Evolutionary conservation across 345 rosid species (phyloP), one percentile per base, ranked within the genome.

Genomic region (Boechera divaricarpa): DNA sequence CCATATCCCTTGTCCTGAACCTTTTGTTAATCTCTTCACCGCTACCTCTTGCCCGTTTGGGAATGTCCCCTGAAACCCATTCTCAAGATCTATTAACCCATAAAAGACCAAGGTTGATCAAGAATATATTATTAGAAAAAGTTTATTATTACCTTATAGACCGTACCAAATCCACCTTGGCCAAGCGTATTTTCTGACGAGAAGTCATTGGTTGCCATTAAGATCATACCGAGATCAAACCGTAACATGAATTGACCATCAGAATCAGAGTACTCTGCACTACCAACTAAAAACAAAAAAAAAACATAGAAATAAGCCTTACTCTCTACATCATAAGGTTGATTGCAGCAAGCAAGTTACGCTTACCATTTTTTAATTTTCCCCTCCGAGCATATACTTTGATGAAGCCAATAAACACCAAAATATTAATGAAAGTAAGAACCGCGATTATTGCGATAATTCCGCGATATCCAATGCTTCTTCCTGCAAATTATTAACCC

Each of bases 141-240:
- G 26, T 15, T 42, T 41, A 31, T 39, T 33, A 42, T 7, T 75
- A 75, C 88, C 86, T 80, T 85, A 69, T 82, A 76, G 10, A 85
- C 86, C 0, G 53, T 60, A n/a, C 86, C 84, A 56, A 80, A 85
- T 39, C 88, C 86, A 38, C 88, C 88, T 65, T 71, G 32, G 10
- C 87, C 85, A 24, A 84, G 77, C 65, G 18, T 73, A 55, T 82
- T 84, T 11, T 38, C 56, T 15, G 51, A 8, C 3, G 83, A 80
- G 44, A 82, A 84, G 15, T 71, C 72, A 70, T 70, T 2, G 4
- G 73, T 60, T 54, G 79, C 76, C 51, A 36, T 4, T 35, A 18
- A 13, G n/a, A 69, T 41, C 51, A 56, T 69, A 6, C 26, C 63
- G 39, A 69, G 53, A 69, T 29, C n/a, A 16, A 75, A 75, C n/a